Base-by-base conservation (phyloP, 2,329 filamentous ascomycete genomes). In the Aspergillus ochraceus region DNA sequence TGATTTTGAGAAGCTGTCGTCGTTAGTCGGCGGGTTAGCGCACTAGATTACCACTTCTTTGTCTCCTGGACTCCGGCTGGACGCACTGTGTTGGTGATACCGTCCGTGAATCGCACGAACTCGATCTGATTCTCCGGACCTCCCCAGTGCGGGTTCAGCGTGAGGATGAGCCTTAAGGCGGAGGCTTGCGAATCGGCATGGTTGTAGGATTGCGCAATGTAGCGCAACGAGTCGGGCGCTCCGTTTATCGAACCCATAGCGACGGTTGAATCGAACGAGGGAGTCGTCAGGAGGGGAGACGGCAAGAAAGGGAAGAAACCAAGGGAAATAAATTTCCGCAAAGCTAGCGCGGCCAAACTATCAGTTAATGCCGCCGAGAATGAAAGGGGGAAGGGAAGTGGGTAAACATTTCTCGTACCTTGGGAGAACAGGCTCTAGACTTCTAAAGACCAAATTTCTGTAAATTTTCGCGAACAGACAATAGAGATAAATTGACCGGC, bases 21-120 rank as follows among this genome's bases (percentile, higher is more conserved):
- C 26, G 66, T 73, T 64, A 70, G 67, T 64, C 30, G 57, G 62
- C 19, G 10, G 19, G 42, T 14, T 17, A 8, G 42, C 32, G 45
- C 17, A 8, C 36, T 29, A 12, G 30, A 12, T 39, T 20, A 29
- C 17, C 22, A 22, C 22, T 42, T 1, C 36, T 42, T 42, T n/a
- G 36, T n/a, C 47, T 29, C 32, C 32, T 3, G 17, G 12, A 51
- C 32, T 19, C 17, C 17, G n/a, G 17, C 32, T 52, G 51, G 57
- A 81, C 83, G 67, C 78, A 87, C 85, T 65, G 93, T 98, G 79
- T 99, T 99, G 66, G 95, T 99, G 79, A 98, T 99, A 72, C 95
- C 95, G 71, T 99, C 95, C 45, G 92, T 99, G 81, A 98, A 99
- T 65, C 90, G 89, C 66, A 92, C 84, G 73, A 98, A 91, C 71